A percentile compares a stretch with the other conserved stretches of the same genome.
Conservation (phyloP, 2,329 filamentous ascomycete species). For the Nothophoma quercina region DNA sequence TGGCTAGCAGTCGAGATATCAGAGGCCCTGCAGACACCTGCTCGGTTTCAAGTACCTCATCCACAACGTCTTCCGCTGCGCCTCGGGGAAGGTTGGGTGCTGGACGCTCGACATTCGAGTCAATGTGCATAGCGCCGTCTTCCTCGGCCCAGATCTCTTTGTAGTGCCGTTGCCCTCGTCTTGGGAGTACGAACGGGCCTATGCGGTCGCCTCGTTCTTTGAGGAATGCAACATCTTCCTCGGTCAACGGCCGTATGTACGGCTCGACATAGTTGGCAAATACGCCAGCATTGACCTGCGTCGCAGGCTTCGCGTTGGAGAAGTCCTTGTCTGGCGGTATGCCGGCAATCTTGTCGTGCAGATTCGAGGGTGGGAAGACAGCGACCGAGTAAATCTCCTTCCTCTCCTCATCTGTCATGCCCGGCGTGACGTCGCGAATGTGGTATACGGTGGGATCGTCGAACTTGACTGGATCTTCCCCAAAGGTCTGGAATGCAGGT, state of each 20-base stretch:
- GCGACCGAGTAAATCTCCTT: slow-evolving; percentile 89
- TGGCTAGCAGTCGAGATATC: slow-evolving; percentile 79
- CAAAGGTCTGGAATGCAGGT: slow-evolving; percentile 84
- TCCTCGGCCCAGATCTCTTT: slow-evolving; percentile 93
- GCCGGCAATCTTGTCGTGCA: slow-evolving; percentile 85
- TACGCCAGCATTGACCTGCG: slow-evolving; percentile 91
- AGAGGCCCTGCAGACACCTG: slow-evolving; percentile 88
- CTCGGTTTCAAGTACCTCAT: slow-evolving; percentile 86
- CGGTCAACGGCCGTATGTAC: slow-evolving; percentile 86
- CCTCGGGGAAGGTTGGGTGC: slow-evolving; percentile 84
- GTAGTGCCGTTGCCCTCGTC: slow-evolving; percentile 84
- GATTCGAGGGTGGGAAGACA: slow-evolving; percentile 79
- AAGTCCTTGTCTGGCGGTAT: slow-evolving; percentile 94
- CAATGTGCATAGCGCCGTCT: slow-evolving; percentile 79
- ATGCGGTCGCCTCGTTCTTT: slow-evolving; percentile 85
- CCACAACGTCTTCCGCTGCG: slow-evolving; percentile 83
- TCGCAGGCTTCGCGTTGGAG: slow-evolving; percentile 89
- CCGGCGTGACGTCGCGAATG: slow-evolving; percentile 76
- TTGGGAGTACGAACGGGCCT: slow-evolving; percentile 84
- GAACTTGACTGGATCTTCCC: slow-evolving; percentile 89
- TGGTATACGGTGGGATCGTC: slow-evolving; percentile 93
- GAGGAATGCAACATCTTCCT: slow-evolving; percentile 93
- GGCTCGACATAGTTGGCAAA: slow-evolving; percentile 94
- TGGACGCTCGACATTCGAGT: slow-evolving; percentile 72
- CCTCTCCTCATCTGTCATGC: slow-evolving; percentile 84